Conservation (phyloP, 1,284 basidiomycete genomes). For the Chalciporus sp. region DNA sequence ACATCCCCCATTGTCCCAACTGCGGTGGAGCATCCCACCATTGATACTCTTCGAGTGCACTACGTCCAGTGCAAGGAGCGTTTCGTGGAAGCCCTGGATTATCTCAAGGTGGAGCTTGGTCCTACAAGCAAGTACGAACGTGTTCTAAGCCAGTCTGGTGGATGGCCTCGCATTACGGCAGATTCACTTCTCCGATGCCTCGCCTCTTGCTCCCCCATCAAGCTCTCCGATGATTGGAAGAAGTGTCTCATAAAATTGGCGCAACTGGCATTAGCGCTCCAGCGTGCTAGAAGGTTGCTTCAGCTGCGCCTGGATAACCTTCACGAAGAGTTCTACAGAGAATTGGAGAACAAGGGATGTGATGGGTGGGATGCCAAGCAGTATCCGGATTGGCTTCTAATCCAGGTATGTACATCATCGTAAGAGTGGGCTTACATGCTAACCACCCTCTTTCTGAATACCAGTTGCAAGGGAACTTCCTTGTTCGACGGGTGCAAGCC, state of each 20-base stretch:
- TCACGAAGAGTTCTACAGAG: constrained; percentile 37
- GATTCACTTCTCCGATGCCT: constrained; percentile 29
- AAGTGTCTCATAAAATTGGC: constrained; percentile 29
- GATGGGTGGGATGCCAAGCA: no score
- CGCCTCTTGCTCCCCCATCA: constrained; percentile 10
- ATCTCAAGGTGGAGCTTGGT: constrained; percentile 11
- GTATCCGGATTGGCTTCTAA: no score
- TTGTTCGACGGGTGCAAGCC: no score
- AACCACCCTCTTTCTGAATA: no score
- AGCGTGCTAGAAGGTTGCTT: constrained; percentile 39
- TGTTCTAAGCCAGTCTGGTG: constrained; percentile 12
- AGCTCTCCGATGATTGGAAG: constrained; percentile 28
- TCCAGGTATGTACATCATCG: no score
- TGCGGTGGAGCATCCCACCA: no score
- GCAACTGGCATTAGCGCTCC: constrained; percentile 31
- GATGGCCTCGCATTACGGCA: constrained; percentile 28
- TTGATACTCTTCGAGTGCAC: constrained; percentile 2
- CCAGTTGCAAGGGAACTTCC: no score
- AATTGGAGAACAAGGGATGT: no score
- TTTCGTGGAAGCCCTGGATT: background rate
- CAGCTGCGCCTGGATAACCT: constrained; percentile 11
- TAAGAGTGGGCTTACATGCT: no score
- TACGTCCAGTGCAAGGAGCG: background rate
- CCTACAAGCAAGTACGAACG: constrained; percentile 8
- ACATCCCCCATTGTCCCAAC: no score